Percentiles rank a stretch among this genome's conserved stretches.
Evolutionary conservation across 176 grass and related monocot species (phyloP).

Genomic region (Bromus sterilis): DNA sequence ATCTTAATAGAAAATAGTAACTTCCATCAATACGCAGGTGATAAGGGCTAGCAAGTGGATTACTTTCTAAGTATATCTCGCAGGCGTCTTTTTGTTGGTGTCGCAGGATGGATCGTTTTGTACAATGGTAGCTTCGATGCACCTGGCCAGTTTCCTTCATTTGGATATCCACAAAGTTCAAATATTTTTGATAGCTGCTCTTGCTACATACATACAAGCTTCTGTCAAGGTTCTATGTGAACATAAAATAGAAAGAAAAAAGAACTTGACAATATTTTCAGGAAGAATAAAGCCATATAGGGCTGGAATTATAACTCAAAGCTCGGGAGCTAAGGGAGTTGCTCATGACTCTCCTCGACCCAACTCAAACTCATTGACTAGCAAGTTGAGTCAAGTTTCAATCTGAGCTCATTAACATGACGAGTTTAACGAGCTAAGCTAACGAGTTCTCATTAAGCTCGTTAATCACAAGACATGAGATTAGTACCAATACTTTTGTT

Average conservation of each 20-base stretch:
- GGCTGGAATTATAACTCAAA: too few species aligned
- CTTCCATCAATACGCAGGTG: neutral
- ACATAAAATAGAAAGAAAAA: neutral
- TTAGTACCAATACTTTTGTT: too few species aligned
- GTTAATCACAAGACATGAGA: too few species aligned
- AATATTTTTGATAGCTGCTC: constrained; percentile 72
- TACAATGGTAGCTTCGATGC: constrained; percentile 61
- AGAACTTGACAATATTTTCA: neutral
- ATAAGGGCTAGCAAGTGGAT: constrained; percentile 2
- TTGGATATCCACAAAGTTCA: constrained; percentile 74
- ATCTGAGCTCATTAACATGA: too few species aligned
- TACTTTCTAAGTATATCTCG: constrained; percentile 65
- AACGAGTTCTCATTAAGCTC: too few species aligned
- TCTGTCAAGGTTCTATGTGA: constrained; percentile 12
- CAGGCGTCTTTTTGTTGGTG: constrained; percentile 37
- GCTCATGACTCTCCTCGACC: too few species aligned
- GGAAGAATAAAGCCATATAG: constrained; percentile 1
- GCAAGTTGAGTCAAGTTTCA: too few species aligned
- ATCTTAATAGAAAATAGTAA: neutral
- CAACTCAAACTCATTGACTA: too few species aligned
- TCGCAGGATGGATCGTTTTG: constrained; percentile 46
- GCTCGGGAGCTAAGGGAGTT: too few species aligned
- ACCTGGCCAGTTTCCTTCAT: constrained; percentile 71
- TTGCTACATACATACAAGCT: constrained; percentile 35
- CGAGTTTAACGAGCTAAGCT: too few species aligned